A percentile compares a stretch with the other conserved stretches of the same genome.
phyloP scores from a whole-genome alignment of 345 rosid species.

The Clarkia xantiana region DNA sequence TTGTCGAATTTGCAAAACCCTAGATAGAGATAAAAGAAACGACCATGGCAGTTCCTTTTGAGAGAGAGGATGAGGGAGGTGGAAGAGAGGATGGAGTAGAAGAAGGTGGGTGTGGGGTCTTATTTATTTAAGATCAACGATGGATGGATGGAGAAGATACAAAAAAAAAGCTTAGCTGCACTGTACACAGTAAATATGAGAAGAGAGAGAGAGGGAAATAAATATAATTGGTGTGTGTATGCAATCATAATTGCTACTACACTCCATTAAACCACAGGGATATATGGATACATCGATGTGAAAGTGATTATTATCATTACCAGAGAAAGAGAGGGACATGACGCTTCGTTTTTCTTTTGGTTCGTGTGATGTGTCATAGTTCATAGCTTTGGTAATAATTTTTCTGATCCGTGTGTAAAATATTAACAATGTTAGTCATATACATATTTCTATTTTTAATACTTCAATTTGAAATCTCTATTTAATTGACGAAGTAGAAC shows the following conservation, averaged over 20 bases:
- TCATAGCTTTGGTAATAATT: too few species aligned
- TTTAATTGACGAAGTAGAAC: too few species aligned
- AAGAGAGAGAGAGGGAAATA: slow-evolving; percentile 18
- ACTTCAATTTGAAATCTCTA: too few species aligned
- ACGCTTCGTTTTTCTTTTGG: too few species aligned
- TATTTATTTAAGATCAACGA: slow-evolving; percentile 32
- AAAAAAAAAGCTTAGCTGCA: neutral
- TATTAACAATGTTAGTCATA: too few species aligned
- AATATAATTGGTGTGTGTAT: neutral
- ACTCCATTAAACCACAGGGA: neutral
- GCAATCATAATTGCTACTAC: neutral
- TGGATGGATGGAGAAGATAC: neutral
- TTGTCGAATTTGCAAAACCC: too few species aligned
- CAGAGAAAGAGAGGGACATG: neutral
- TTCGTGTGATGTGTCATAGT: too few species aligned
- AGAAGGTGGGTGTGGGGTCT: slow-evolving; percentile 10
- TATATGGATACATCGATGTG: neutral
- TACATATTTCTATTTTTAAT: too few species aligned
- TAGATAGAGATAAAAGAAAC: neutral
- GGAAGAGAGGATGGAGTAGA: neutral
- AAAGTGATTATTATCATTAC: slow-evolving; percentile 22
- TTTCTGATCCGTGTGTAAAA: too few species aligned
- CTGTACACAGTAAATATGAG: slow-evolving; percentile 18
- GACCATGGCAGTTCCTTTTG: neutral
- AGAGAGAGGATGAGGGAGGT: neutral